Percentiles rank a stretch among this genome's conserved stretches.
Evolutionary conservation across 2,329 filamentous ascomycete species (phyloP).

Genomic region (Exophiala oligosperma): DNA sequence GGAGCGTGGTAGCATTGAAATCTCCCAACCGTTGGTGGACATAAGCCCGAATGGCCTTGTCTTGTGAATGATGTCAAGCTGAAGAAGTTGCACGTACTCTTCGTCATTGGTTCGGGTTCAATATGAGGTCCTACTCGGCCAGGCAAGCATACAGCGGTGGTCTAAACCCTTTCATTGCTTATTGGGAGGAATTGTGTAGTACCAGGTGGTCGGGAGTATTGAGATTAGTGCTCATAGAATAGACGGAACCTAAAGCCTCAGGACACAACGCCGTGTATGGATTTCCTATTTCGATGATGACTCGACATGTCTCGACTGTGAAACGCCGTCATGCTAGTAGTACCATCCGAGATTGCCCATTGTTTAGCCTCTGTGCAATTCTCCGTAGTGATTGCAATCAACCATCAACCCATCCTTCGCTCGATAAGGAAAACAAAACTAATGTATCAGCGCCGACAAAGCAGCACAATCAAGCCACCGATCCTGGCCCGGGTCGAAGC

Average conservation of each 20-base stretch:
- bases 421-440: constrained; percentile 26
- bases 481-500: constrained; percentile 22
- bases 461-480: constrained; percentile 24
- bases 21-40: no score
- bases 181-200: constrained; percentile 8
- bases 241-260: constrained; percentile 13
- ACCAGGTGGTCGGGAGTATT: constrained; percentile 6
- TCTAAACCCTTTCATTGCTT: constrained; percentile 1
- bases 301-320: constrained; percentile 25
- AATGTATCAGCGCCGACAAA: constrained; percentile 26
- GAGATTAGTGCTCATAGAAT: constrained; percentile 11
- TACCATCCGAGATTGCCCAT: constrained; percentile 25
- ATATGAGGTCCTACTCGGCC: no score
- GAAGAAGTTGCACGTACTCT: no score
- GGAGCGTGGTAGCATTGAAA: no score
- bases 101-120: no score
- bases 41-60: no score
- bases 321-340: constrained; percentile 28
- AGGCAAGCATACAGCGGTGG: neutral
- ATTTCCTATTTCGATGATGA: constrained; percentile 27
- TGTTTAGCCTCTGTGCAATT: constrained; percentile 21
- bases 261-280: constrained; percentile 27
- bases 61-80: no score
- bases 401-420: constrained; percentile 25
- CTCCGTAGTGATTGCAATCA: constrained; percentile 16